A percentile compares a stretch with the other conserved stretches of the same genome.
Conservation (phyloP, 805 yeast genomes). For the Saccharomycopsis sp. region DNA sequence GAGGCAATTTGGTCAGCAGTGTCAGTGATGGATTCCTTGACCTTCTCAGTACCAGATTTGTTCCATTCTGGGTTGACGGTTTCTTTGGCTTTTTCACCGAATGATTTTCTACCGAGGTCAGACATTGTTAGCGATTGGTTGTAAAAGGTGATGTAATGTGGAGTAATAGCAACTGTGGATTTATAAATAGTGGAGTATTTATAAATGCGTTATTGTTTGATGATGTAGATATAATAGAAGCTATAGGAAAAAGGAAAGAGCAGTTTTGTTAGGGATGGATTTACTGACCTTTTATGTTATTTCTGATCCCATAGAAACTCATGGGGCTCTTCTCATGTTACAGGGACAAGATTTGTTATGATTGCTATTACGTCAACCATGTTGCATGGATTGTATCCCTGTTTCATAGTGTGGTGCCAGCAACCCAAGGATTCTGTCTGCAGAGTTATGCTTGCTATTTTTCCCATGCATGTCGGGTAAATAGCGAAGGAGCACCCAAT, state of each 20-base stretch:
- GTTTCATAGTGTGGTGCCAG: neutral
- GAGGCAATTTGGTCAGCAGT: constrained; percentile 59
- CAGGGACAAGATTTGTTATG: neutral
- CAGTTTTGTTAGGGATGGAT: neutral
- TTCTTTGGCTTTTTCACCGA: constrained; percentile 64
- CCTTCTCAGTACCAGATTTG: constrained; percentile 57
- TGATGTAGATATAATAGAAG: neutral
- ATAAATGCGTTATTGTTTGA: neutral
- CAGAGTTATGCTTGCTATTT: neutral
- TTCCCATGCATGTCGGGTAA: neutral
- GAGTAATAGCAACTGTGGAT: neutral
- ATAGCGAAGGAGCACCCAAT: too few relatives aligned
- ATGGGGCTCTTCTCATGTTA: neutral
- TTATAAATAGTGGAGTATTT: neutral
- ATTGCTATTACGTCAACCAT: neutral
- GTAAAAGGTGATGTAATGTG: neutral
- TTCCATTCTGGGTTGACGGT: constrained; percentile 61
- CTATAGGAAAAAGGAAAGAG: neutral
- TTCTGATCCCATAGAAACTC: neutral
- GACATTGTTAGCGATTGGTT: constrained; percentile 12
- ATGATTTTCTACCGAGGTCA: constrained; percentile 64
- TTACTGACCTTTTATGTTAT: neutral
- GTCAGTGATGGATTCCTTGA: constrained; percentile 64
- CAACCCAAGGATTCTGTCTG: neutral
- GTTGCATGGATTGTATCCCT: neutral